phyloP scores from a whole-genome alignment of 305 asterid genomes.

The Fraxinus sp. region DNA sequence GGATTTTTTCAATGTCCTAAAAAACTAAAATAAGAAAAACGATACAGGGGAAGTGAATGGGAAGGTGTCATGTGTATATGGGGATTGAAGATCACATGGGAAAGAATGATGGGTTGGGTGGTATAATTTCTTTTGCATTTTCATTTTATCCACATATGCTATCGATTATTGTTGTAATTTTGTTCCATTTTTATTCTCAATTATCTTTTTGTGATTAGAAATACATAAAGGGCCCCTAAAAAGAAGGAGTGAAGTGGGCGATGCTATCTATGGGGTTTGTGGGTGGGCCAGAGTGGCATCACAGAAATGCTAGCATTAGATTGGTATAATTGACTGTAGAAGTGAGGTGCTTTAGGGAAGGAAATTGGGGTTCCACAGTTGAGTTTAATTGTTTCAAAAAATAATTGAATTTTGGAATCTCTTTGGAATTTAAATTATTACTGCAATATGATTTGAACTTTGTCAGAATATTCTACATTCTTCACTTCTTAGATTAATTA shows the following conservation, averaged over 20 bases:
- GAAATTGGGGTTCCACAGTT: not conserved
- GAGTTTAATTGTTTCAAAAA: not conserved
- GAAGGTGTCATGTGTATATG: slow-evolving; percentile 16
- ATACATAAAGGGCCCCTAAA: slow-evolving; percentile 19
- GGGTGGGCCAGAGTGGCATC: slow-evolving; percentile 24
- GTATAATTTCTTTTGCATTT: slow-evolving; percentile 28
- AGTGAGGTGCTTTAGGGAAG: not conserved
- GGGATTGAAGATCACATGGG: slow-evolving; percentile 55
- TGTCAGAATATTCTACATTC: not conserved
- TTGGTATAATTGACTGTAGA: not conserved
- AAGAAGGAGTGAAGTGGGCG: slow-evolving; percentile 26
- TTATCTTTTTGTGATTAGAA: not conserved
- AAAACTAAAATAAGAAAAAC: not conserved
- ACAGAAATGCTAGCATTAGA: slow-evolving; percentile 24
- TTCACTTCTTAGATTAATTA: not conserved
- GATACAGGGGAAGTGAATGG: slow-evolving; percentile 7
- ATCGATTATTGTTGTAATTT: not conserved
- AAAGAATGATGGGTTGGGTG: slow-evolving; percentile 35
- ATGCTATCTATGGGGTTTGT: slow-evolving; percentile 31
- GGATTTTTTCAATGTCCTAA: not conserved
- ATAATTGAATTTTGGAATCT: not conserved
- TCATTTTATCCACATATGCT: not conserved
- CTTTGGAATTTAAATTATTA: not conserved
- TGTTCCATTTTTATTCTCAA: not conserved
- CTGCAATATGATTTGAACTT: not conserved